phyloP scores from a whole-genome alignment of 768 basidiomycete genomes.

The Serendipita sp. region DNA sequence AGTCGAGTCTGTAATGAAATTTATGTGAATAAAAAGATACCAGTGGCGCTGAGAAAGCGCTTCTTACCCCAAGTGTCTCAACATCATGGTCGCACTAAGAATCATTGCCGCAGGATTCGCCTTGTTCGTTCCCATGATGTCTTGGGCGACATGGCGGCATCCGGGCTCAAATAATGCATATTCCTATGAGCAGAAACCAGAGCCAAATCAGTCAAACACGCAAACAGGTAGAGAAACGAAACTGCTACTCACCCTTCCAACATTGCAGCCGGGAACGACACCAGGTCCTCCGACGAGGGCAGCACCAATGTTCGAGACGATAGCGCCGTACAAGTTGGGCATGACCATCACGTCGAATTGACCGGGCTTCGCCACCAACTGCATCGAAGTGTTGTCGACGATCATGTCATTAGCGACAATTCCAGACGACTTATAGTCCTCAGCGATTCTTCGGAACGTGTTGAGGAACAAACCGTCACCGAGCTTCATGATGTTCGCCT shows the following conservation, averaged over 20 bases:
- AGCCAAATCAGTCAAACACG: background rate
- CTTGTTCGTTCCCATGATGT: slow-evolving; percentile 91
- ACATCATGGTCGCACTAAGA: slow-evolving; percentile 93
- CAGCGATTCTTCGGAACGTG: slow-evolving; percentile 90
- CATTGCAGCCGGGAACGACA: slow-evolving; percentile 94
- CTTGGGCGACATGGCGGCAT: slow-evolving; percentile 86
- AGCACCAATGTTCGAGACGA: slow-evolving; percentile 95
- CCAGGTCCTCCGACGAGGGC: slow-evolving; percentile 97
- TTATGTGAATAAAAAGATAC: slow-evolving; percentile 25
- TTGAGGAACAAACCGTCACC: slow-evolving; percentile 98
- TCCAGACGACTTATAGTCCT: slow-evolving; percentile 87
- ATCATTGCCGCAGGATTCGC: slow-evolving; percentile 98
- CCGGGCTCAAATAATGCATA: slow-evolving; percentile 98
- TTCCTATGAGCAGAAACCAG: slow-evolving; percentile 33
- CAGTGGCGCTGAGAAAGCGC: slow-evolving; percentile 15
- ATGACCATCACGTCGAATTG: slow-evolving; percentile 99
- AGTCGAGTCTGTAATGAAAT: slow-evolving; percentile 51
- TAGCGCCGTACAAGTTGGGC: slow-evolving; percentile 94
- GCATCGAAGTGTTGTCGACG: slow-evolving; percentile 99
- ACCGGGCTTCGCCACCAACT: slow-evolving; percentile 84
- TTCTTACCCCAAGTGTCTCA: slow-evolving; percentile 79
- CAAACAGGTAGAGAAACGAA: background rate
- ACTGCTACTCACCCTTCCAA: slow-evolving; percentile 56
- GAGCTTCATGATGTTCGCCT: slow-evolving; percentile 99
- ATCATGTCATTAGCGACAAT: slow-evolving; percentile 97